Base-by-base conservation (phyloP, 2,329 filamentous ascomycete genomes). In the Furcasterigmium furcatum region DNA sequence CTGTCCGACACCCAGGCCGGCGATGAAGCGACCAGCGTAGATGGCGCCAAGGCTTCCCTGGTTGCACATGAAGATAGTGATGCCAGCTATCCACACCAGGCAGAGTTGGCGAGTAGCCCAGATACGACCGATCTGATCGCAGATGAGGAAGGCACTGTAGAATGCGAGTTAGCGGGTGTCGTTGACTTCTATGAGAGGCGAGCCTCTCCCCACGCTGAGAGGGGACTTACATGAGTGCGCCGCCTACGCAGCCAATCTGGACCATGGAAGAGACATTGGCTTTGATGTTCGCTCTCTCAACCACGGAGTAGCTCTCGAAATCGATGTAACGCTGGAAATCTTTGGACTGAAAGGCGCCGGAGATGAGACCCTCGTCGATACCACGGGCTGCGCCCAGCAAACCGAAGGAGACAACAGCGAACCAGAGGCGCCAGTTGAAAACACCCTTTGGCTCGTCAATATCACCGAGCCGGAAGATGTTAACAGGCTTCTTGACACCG, bases 241-340 rank as follows among this genome's bases (percentile, higher is more conserved):
- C 84, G 3, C 71, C 77, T 20, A 88, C 82, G 9, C 76, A 81
- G 14, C 84, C 84, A 53, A 87, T 78, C 58, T 87, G 83, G 0
- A 87, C 84, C 84, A 88, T 87, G 20, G 80, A 76, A 1, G 82
- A 81, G 44, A 88, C 82, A 58, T 88, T 88, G 47, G 73, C 77
- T 59, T 82, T 77, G 60, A 81, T 80, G 56, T 82, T 79, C 39
- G 82, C 79, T 53, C 73, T 68, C 34, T 76, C 72, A 10, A 71
- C 65, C 4, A 64, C 53, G 44, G 61, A 64, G 50, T 79, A 75
- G 5, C 70, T 65, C 21, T 68, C 62, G 29, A 79, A 72, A 44
- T 75, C 58, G 58, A 85, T 79, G 21, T 70, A 70, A 1, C 63
- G 53, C 48, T 78, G 72, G 56, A 85, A 85, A 44, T 77, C 70